Base-by-base conservation (phyloP, 352 stramenopile genomes). In the Pythium graminicola region DNA sequence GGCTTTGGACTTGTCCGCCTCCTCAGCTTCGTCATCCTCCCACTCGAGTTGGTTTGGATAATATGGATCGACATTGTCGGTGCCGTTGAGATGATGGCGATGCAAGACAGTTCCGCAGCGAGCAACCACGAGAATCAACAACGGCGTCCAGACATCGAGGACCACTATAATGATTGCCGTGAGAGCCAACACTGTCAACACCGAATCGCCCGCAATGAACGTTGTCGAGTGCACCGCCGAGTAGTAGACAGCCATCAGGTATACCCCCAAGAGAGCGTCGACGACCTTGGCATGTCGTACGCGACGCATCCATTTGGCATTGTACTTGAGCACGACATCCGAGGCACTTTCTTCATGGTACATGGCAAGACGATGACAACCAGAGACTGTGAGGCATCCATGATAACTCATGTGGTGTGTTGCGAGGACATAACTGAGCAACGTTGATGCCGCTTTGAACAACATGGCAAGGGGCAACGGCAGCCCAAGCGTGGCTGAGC, bases 201-300 rank as follows among this genome's bases (percentile, higher is more conserved):
- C 62, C 0, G 62, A 67, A 31, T 57, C 62, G 5, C 67, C 64
- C 0, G 70, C 69, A 26, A 90, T 67, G 32, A 81, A 72, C 41
- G 79, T 69, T 1, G 73, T 74, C 27, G 71, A 69, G 32, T 85
- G 77, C 44, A 87, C 64, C 4, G 77, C 73, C 22, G 74, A 65
- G 46, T 88, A 91, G 35, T 80, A 74, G 28, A 83, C 81, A n/a
- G 81, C 62, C n/a, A 86, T 38, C 5, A 87, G 43, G 64, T 91
- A 91, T 7, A 74, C 62, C 4, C 77, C 77, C 19, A 65, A 50
- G 3, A 86, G 39, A 0, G 46, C 63, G 32, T 91, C 81, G 2
- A 89, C 26, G 0, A 62, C 48, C 46, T 91, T 91, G n/a, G 64
- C 74, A 28, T 70, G 73, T 43, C 82, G 62, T 22, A 89, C 47